A percentile compares a stretch with the other conserved stretches of the same genome.
These are phyloP conservation scores for Plantago ovata DNA, from an alignment of 257 asterid species.

Conservation along the genomic window DNA sequence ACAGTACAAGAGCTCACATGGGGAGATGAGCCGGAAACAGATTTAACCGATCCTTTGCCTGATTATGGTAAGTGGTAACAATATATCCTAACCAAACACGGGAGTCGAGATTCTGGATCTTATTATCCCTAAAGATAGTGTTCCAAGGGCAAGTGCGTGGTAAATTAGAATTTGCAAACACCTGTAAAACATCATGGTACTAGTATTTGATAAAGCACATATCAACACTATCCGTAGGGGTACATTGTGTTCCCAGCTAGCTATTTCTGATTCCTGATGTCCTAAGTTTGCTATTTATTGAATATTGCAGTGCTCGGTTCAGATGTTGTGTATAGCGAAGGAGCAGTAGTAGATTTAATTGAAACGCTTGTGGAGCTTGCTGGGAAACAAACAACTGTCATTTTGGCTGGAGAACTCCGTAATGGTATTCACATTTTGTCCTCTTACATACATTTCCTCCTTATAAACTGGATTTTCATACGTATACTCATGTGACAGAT, in stretches of 20 bases:
- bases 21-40: slow-evolving; percentile 65
- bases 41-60: slow-evolving; percentile 52
- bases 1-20: slow-evolving; percentile 70
- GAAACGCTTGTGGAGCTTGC: slow-evolving; percentile 62
- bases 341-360: slow-evolving; percentile 74
- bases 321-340: slow-evolving; percentile 85
- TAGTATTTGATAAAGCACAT: too few species aligned
- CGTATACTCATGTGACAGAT: slow-evolving; percentile 39
- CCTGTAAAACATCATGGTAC: too few species aligned
- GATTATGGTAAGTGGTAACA: slow-evolving; percentile 86
- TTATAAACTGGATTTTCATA: neutral
- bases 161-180: too few species aligned
- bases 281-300: neutral
- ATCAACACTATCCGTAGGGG: too few species aligned
- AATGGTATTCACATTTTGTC: slow-evolving; percentile 45
- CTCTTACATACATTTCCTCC: neutral
- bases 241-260: too few species aligned
- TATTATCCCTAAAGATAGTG: too few species aligned
- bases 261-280: too few species aligned
- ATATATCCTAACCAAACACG: too few species aligned
- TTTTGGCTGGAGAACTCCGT: slow-evolving; percentile 95
- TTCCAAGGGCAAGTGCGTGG: too few species aligned
- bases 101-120: too few species aligned
- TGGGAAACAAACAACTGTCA: slow-evolving; percentile 67
- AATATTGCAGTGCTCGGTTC: slow-evolving; percentile 67